Evolutionary conservation across 345 rosid species (phyloP).

Genomic region (Gossypium thurberi): DNA sequence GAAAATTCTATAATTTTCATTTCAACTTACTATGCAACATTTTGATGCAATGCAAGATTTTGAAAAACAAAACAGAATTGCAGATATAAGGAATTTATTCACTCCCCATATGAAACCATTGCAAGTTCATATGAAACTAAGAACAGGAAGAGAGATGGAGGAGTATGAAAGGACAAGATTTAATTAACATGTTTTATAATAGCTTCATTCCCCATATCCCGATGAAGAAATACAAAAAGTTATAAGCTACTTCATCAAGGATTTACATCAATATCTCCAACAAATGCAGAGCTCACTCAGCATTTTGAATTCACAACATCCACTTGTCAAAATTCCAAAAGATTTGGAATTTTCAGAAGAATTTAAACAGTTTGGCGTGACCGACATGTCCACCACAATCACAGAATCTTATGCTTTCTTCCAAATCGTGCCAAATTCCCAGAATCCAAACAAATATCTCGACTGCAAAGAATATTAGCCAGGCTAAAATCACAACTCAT

Average conservation of each 20-base stretch:
- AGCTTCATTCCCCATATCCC: background rate
- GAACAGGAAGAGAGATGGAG: no score
- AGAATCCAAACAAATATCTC: background rate
- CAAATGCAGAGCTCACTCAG: slow-evolving; percentile 4
- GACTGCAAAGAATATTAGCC: background rate
- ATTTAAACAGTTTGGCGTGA: background rate
- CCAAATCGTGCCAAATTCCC: slow-evolving; percentile 5
- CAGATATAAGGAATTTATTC: background rate
- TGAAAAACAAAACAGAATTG: background rate
- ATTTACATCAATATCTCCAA: background rate
- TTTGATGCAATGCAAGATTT: background rate
- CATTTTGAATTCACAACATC: slow-evolving; percentile 9
- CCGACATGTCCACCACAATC: slow-evolving; percentile 1
- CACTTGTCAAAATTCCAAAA: slow-evolving; percentile 4
- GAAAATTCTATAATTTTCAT: background rate
- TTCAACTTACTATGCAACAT: background rate
- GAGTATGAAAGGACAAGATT: no score
- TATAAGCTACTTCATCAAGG: background rate
- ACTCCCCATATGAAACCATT: background rate
- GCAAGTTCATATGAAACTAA: no score
- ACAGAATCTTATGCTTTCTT: background rate
- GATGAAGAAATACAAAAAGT: background rate
- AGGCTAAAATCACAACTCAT: background rate
- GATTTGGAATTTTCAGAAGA: slow-evolving; percentile 14
- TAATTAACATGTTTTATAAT: no score